Conservation (phyloP, 2,329 filamentous ascomycete species). For the Pseudogymnoascus sp. region DNA sequence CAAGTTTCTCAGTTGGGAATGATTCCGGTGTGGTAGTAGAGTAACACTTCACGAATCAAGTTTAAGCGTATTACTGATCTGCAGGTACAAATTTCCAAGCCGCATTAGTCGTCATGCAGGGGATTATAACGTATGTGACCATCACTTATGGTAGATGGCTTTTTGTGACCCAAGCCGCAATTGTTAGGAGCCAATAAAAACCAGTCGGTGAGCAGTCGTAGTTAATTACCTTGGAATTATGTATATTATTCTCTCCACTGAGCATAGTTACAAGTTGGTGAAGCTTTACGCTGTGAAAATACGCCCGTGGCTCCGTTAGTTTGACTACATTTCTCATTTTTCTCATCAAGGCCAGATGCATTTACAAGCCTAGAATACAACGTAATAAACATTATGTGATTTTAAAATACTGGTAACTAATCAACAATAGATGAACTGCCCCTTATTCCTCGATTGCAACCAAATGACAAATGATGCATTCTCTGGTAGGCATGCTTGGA, state of each 20-base stretch:
- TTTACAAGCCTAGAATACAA: not conserved
- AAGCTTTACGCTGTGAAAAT: not conserved
- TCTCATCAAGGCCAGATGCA: too few species aligned
- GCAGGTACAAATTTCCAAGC: not conserved
- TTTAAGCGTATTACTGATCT: not conserved
- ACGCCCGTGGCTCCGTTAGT: not conserved
- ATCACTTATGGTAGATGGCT: not conserved
- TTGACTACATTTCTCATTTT: not conserved
- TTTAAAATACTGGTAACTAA: not conserved
- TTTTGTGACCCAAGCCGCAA: not conserved
- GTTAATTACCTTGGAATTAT: not conserved
- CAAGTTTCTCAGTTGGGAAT: not conserved
- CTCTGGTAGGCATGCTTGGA: not conserved
- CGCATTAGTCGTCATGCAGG: conserved; percentile 6
- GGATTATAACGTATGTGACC: not conserved
- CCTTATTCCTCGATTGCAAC: not conserved
- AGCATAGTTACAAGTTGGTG: not conserved
- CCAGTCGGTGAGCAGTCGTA: not conserved
- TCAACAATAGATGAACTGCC: not conserved
- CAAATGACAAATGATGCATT: not conserved
- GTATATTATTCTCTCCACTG: not conserved
- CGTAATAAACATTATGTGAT: not conserved
- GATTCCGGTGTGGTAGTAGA: not conserved
- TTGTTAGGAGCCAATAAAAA: not conserved
- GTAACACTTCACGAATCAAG: not conserved